Evolutionary conservation across 164 flowering plant species (phyloP).

Genomic region (Santalum album): DNA sequence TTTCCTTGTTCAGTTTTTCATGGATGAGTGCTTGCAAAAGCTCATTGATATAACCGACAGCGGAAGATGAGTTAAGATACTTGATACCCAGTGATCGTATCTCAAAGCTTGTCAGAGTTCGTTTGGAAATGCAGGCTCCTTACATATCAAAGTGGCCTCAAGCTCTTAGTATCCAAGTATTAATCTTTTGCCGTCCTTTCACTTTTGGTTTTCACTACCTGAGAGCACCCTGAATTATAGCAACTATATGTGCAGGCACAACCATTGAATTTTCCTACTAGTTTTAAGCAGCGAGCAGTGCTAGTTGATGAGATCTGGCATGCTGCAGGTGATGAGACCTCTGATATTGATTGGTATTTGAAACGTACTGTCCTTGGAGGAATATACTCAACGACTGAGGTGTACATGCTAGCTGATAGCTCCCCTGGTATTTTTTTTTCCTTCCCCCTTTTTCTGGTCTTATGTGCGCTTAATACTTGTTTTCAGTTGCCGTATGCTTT

Average conservation of each 20-base stretch:
- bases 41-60: slow-evolving; percentile 63
- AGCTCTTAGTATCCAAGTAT: slow-evolving; percentile 80
- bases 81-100: slow-evolving; percentile 70
- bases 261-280: slow-evolving; percentile 68
- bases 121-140: slow-evolving; percentile 79
- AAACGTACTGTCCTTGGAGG: slow-evolving; percentile 93
- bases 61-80: slow-evolving; percentile 35
- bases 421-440: slow-evolving; percentile 52
- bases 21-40: slow-evolving; percentile 90
- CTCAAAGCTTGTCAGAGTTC: slow-evolving; percentile 47
- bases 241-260: slow-evolving; percentile 40
- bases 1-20: slow-evolving; percentile 61
- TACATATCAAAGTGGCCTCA: slow-evolving; percentile 80
- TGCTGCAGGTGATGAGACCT: slow-evolving; percentile 65
- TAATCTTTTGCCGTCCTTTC: neutral
- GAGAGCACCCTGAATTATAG: neutral
- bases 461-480: neutral
- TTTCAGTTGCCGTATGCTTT: neutral
- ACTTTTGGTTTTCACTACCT: neutral
- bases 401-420: slow-evolving; percentile 89
- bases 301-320: slow-evolving; percentile 97
- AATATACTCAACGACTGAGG: slow-evolving; percentile 83
- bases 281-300: slow-evolving; percentile 94
- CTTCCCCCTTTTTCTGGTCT: neutral
- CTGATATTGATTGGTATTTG: slow-evolving; percentile 82